Evolutionary conservation across 768 basidiomycete genomes (phyloP), one percentile per base, ranked within the genome.

Genomic region (Amanita polypyramis): DNA sequence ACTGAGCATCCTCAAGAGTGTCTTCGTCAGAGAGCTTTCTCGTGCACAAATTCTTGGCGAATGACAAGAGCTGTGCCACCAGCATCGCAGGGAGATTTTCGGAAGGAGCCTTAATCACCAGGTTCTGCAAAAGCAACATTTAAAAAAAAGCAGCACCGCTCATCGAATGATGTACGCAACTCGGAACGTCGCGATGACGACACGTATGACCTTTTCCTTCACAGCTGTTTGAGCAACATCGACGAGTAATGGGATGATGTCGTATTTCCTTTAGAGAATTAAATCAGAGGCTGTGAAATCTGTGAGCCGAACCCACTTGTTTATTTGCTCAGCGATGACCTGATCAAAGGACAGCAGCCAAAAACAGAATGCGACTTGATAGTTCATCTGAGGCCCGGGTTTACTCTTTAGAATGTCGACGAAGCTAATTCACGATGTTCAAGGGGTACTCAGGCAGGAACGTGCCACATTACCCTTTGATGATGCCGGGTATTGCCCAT

Each of bases 11-110:
- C 56, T 97, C 94, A 19, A 86, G 65, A 49, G 97, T 79, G 60
- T 99, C 96, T 52, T 97, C 95, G 59, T 99, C 96, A 0, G 86
- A 85, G 79, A 87, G 93, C 64, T 97, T 97, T 37, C 93, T 76
- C 7, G 74, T 66, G 40, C 77, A 78, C 7, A 97, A 76, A 52
- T 87, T 92, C 69, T 86, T 87, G 50, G 80, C 77, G 60, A 92
- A 95, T 0, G 91, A 86, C 2, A 96, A 73, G 3, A 96, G 70
- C 57, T 91, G 81, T 3, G 82, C 79, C 5, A 92, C 88, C 20
- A 98, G 73, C 89, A 99, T 93, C 2, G 91, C 82, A 10, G 94
- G 87, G 10, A 97, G 72, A 63, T 96, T 97, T n/a, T 75, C 77
- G 0, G 75, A 66, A 1, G 96, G 92, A 0, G 94, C 92, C 58